A percentile compares a stretch with the other conserved stretches of the same genome.
These are phyloP conservation scores for Penicillium subrubescens DNA, from an alignment of 495 filamentous ascomycete genomes.

Conservation along the genomic window DNA sequence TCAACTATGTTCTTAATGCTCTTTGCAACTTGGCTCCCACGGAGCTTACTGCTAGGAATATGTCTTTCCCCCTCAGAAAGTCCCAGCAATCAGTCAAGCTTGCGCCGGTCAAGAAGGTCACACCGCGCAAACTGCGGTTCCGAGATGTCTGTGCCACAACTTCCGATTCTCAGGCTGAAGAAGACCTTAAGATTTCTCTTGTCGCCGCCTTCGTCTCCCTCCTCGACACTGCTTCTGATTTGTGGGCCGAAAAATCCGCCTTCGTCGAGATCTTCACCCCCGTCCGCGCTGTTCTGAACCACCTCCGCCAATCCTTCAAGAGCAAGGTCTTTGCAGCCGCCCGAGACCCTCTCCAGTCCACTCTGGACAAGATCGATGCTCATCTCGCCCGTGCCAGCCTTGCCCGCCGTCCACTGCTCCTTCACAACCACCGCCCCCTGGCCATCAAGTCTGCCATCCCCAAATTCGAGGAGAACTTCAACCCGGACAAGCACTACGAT, in stretches of 20 bases:
- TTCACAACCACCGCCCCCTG: conserved; percentile 87
- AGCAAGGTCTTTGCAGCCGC: conserved; percentile 49
- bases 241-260: conserved; percentile 67
- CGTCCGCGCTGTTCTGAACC: conserved; percentile 53
- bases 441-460: conserved; percentile 87
- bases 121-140: conserved; percentile 43
- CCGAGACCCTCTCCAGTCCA: conserved; percentile 37
- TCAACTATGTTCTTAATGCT: conserved; percentile 78
- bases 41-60: conserved; percentile 44
- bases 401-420: conserved; percentile 72
- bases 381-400: conserved; percentile 58
- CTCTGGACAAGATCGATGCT: conserved; percentile 44
- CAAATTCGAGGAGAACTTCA: conserved; percentile 96
- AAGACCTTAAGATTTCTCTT: conserved; percentile 61
- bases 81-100: conserved; percentile 56
- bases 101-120: conserved; percentile 27
- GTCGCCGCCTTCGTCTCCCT: conserved; percentile 58
- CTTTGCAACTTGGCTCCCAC: conserved; percentile 67
- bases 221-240: conserved; percentile 58
- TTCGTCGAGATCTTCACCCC: conserved; percentile 75
- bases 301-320: conserved; percentile 55
- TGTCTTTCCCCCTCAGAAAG: conserved; percentile 65
- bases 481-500: conserved; percentile 94
- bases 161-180: conserved; percentile 26
- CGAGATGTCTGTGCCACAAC: conserved; percentile 52